These are phyloP conservation scores for Capronia americana DNA, from an alignment of 2,329 filamentous ascomycete species.

Conservation along the genomic window DNA sequence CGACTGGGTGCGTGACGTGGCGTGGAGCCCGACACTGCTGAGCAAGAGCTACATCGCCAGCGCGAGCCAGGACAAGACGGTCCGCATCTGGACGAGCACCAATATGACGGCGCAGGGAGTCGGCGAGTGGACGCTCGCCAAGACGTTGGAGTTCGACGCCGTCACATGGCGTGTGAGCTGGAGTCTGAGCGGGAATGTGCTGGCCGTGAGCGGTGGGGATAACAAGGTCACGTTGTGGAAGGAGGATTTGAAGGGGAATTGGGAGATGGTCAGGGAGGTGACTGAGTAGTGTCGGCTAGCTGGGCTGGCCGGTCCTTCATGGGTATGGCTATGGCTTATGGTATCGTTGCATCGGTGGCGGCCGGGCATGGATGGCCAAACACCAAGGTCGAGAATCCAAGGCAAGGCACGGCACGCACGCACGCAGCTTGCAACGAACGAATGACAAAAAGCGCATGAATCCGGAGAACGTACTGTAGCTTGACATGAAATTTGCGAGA, in stretches of 20 bases:
- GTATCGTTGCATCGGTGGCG: neutral
- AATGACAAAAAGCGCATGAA: neutral
- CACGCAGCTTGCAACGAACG: neutral
- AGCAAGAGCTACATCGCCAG: conserved; percentile 97
- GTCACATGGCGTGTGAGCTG: conserved; percentile 96
- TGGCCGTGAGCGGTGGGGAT: conserved; percentile 90
- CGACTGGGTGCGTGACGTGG: conserved; percentile 97
- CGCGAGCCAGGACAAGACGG: conserved; percentile 94
- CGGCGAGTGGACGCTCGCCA: conserved; percentile 77
- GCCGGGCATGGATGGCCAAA: neutral
- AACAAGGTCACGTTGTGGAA: conserved; percentile 99
- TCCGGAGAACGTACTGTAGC: neutral
- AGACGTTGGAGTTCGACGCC: conserved; percentile 84
- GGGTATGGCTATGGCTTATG: neutral
- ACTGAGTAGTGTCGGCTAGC: conserved; percentile 68
- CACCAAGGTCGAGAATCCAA: too few relatives aligned
- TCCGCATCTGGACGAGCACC: conserved; percentile 87
- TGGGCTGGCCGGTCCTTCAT: neutral
- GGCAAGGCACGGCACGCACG: neutral
- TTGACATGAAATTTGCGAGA: neutral
- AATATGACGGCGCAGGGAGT: conserved; percentile 62
- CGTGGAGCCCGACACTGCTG: conserved; percentile 93
- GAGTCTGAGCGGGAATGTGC: conserved; percentile 94
- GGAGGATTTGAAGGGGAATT: conserved; percentile 94
- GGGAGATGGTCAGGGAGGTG: conserved; percentile 96